Evolutionary conservation across 805 yeast genomes (phyloP).

Genomic region (Pichia exigua): DNA sequence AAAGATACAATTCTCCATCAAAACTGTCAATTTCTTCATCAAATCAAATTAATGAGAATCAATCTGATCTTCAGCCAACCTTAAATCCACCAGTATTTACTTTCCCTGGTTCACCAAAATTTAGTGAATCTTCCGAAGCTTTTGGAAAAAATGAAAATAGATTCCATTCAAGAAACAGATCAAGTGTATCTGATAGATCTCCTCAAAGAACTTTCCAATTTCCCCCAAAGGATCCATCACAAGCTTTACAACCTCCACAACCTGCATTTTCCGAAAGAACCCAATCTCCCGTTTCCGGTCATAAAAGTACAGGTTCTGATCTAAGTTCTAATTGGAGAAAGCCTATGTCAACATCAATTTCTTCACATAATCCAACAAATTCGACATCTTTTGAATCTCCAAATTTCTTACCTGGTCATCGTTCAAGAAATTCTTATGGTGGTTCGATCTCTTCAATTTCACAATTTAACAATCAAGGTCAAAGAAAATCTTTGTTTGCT

Average conservation of each 20-base stretch:
- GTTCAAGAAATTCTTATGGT: conserved; percentile 64
- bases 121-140: conserved; percentile 9
- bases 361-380: conserved; percentile 13
- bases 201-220: conserved; percentile 54
- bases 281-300: conserved; percentile 19
- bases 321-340: conserved; percentile 61
- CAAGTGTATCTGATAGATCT: conserved; percentile 25
- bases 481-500: conserved; percentile 79
- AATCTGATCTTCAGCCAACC: conserved; percentile 7
- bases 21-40: conserved; percentile 16
- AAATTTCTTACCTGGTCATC: conserved; percentile 58
- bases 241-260: conserved; percentile 41
- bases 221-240: conserved; percentile 39
- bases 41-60: neutral
- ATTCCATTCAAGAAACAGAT: conserved; percentile 24
- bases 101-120: conserved; percentile 40
- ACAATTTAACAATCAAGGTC: conserved; percentile 30
- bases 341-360: conserved; percentile 26
- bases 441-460: conserved; percentile 51
- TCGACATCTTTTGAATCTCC: conserved; percentile 18
- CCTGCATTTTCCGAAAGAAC: conserved; percentile 39
- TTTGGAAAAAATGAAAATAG: neutral
- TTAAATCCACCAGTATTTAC: conserved; percentile 37
- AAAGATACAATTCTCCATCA: conserved; percentile 39
- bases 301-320: conserved; percentile 34